These are phyloP conservation scores for Kandelia obovata DNA, from an alignment of 345 rosid genomes.

Conservation along the genomic window DNA sequence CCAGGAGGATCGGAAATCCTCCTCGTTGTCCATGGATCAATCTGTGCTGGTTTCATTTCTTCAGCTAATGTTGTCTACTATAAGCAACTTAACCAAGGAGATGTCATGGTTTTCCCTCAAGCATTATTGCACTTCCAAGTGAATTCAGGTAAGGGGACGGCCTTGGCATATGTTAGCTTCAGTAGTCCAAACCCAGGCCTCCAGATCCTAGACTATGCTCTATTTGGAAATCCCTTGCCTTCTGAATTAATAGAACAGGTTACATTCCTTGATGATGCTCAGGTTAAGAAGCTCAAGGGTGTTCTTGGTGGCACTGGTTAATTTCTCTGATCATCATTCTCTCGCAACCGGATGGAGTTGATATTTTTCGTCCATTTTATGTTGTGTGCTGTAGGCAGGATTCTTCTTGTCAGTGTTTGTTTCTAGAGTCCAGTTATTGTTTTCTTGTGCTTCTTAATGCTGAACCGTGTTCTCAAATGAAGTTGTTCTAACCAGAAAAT, in stretches of 20 bases:
- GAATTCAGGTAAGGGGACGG: slow-evolving; percentile 41
- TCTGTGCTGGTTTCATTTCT: slow-evolving; percentile 80
- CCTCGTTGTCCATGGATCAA: slow-evolving; percentile 48
- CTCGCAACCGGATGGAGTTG: no score
- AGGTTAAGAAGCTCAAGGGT: slow-evolving; percentile 78
- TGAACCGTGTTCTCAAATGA: background rate
- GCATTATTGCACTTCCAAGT: slow-evolving; percentile 77
- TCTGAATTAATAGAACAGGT: slow-evolving; percentile 45
- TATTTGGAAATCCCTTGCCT: slow-evolving; percentile 62
- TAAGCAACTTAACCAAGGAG: slow-evolving; percentile 50
- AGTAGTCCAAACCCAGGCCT: slow-evolving; percentile 72
- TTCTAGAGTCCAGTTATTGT: slow-evolving; percentile 1
- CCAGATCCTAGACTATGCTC: slow-evolving; percentile 63
- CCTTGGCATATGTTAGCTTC: slow-evolving; percentile 57
- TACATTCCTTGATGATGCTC: slow-evolving; percentile 64
- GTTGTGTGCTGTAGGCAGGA: background rate
- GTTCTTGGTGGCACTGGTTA: slow-evolving; percentile 81
- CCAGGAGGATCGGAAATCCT: slow-evolving; percentile 67
- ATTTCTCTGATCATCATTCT: slow-evolving; percentile 1
- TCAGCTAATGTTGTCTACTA: slow-evolving; percentile 58
- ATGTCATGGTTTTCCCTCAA: slow-evolving; percentile 70
- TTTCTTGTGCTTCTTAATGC: no score
- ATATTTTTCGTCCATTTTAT: background rate
- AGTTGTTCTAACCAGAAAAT: background rate
- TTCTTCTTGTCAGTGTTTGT: background rate